Evolutionary conservation across 1,284 basidiomycete genomes (phyloP).

Genomic region (Coniferiporia weirii): DNA sequence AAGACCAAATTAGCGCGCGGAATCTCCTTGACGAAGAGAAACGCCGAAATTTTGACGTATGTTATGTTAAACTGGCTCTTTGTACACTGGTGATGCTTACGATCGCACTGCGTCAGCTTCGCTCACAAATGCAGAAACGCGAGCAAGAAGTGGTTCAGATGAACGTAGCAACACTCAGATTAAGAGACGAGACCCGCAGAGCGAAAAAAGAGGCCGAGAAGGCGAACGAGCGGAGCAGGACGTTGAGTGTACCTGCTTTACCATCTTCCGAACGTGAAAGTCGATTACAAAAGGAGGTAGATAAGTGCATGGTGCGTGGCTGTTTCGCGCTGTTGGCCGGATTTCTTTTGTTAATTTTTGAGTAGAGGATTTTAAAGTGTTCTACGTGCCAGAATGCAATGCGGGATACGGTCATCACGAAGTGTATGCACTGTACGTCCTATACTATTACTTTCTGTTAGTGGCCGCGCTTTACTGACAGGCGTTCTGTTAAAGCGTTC

Average conservation of each 20-base stretch:
- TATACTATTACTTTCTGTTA: background rate
- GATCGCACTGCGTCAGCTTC: conserved; percentile 4
- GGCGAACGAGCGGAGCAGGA: conserved; percentile 42
- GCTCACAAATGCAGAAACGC: background rate
- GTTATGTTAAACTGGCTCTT: background rate
- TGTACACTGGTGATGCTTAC: background rate
- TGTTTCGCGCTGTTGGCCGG: background rate
- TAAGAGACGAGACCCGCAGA: conserved; percentile 43
- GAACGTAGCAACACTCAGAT: conserved; percentile 33
- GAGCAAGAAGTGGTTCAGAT: conserved; percentile 25
- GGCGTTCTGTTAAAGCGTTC: conserved; percentile 56
- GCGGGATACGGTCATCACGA: conserved; percentile 83
- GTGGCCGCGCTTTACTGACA: conserved; percentile 3
- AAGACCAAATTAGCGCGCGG: background rate
- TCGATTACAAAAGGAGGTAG: conserved; percentile 42
- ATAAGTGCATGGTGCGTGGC: conserved; percentile 62
- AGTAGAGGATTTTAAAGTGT: conserved; percentile 82
- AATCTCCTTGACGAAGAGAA: background rate
- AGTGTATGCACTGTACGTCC: conserved; percentile 90
- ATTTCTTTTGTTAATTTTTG: background rate
- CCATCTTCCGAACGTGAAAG: conserved; percentile 34
- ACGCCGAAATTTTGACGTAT: background rate
- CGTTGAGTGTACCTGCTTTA: conserved; percentile 25
- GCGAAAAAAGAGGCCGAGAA: conserved; percentile 52
- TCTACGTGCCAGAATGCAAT: conserved; percentile 85